Conservation (phyloP, 257 asterid species). For the Solanum sejunctum region DNA sequence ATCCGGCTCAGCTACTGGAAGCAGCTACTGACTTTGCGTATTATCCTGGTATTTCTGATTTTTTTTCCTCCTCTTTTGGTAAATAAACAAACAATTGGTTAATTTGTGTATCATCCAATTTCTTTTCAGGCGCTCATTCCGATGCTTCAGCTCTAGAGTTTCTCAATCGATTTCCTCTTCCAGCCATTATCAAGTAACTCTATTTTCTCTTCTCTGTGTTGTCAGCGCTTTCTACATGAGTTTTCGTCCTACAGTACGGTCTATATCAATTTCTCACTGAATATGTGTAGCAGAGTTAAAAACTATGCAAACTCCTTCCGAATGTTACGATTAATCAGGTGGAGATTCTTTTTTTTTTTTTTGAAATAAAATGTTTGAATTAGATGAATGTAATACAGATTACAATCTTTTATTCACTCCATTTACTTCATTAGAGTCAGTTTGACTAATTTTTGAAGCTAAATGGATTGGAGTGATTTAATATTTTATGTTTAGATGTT, state of each 20-base stretch:
- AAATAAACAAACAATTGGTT: background rate
- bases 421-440: background rate
- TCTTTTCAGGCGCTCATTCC: conserved; percentile 48
- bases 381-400: background rate
- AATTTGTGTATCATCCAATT: background rate
- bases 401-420: background rate
- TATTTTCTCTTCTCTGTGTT: background rate
- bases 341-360: background rate
- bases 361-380: background rate
- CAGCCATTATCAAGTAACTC: conserved; percentile 56
- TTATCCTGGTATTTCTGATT: conserved; percentile 28
- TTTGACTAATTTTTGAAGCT: background rate
- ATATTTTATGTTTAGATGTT: background rate
- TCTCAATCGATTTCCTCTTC: conserved; percentile 57
- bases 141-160: conserved; percentile 64
- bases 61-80: background rate
- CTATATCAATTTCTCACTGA: background rate
- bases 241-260: background rate
- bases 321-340: background rate
- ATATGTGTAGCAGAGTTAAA: background rate
- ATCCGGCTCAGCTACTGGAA: conserved; percentile 55
- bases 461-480: background rate
- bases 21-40: conserved; percentile 66
- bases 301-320: background rate
- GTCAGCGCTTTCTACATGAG: background rate